Conservation (phyloP, 495 filamentous ascomycete genomes). For the Penicillium steckii region DNA sequence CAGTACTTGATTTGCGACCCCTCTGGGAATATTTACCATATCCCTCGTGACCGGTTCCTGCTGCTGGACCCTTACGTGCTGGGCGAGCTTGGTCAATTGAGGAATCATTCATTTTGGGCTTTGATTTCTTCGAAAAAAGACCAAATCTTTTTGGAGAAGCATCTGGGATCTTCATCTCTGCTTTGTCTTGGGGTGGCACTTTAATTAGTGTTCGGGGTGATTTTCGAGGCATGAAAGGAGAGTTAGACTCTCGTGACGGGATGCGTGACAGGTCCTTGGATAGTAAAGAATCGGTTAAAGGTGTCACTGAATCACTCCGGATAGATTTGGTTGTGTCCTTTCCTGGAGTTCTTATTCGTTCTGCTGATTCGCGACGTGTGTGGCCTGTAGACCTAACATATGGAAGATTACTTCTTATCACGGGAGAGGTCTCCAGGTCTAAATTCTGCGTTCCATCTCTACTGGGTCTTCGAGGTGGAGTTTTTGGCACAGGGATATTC, state of each 20-base stretch:
- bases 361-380: slow-evolving; percentile 42
- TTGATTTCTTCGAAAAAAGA: slow-evolving; percentile 72
- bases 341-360: slow-evolving; percentile 21
- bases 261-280: slow-evolving; percentile 35
- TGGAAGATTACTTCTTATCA: slow-evolving; percentile 77
- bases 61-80: slow-evolving; percentile 75
- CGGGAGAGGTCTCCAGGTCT: slow-evolving; percentile 57
- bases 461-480: slow-evolving; percentile 64
- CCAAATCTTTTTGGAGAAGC: slow-evolving; percentile 61
- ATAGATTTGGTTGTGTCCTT: slow-evolving; percentile 3
- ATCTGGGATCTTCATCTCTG: slow-evolving; percentile 26
- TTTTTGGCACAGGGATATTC: slow-evolving; percentile 11
- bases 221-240: slow-evolving; percentile 33
- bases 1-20: slow-evolving; percentile 47
- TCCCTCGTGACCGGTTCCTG: slow-evolving; percentile 95
- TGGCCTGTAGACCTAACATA: slow-evolving; percentile 40
- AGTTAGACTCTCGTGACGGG: slow-evolving; percentile 40
- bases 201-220: slow-evolving; percentile 28
- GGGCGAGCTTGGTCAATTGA: slow-evolving; percentile 54
- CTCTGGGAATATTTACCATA: slow-evolving; percentile 73
- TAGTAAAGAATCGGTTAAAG: slow-evolving; percentile 40
- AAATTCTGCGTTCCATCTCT: slow-evolving; percentile 76
- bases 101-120: slow-evolving; percentile 55
- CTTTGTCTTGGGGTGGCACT: slow-evolving; percentile 21
- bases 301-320: slow-evolving; percentile 26